Conservation (phyloP, 768 basidiomycete genomes). For the Suillus subaureus region DNA sequence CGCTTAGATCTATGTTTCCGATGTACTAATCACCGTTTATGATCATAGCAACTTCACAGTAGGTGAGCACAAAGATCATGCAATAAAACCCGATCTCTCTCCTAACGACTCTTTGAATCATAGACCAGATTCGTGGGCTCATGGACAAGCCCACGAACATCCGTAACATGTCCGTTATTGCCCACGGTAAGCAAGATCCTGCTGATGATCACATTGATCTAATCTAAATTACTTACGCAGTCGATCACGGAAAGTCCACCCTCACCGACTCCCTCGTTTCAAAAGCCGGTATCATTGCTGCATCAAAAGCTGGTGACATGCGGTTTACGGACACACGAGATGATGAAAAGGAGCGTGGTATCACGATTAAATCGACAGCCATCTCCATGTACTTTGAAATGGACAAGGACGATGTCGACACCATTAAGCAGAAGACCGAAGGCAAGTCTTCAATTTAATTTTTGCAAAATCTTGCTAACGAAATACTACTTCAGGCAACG, state of each 20-base stretch:
- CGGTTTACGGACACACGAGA: slow-evolving; percentile 97
- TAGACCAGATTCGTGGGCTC: slow-evolving; percentile 84
- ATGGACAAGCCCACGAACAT: slow-evolving; percentile 93
- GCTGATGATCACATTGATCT: slow-evolving; percentile 17
- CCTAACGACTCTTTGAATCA: slow-evolving; percentile 13
- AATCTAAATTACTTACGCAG: slow-evolving; percentile 42
- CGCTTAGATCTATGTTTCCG: slow-evolving; percentile 9
- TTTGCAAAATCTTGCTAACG: slow-evolving; percentile 14
- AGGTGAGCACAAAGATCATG: slow-evolving; percentile 51
- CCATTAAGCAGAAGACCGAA: slow-evolving; percentile 93
- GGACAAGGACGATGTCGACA: slow-evolving; percentile 79
- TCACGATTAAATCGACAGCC: slow-evolving; percentile 99
- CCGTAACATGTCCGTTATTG: slow-evolving; percentile 94
- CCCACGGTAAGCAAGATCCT: slow-evolving; percentile 66
- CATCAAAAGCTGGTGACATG: slow-evolving; percentile 92
- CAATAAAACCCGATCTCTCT: background rate
- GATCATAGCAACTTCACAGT: slow-evolving; percentile 81
- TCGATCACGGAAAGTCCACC: slow-evolving; percentile 99
- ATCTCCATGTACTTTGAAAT: slow-evolving; percentile 99
- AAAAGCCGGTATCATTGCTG: slow-evolving; percentile 98
- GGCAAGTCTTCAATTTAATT: slow-evolving; percentile 50
- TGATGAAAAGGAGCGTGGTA: slow-evolving; percentile 99
- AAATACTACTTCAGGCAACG: slow-evolving; percentile 56
- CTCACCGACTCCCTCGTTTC: slow-evolving; percentile 98
- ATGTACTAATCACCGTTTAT: slow-evolving; percentile 34